Base-by-base conservation (phyloP, 768 basidiomycete genomes). In the Rhodotorula diobovata region DNA sequence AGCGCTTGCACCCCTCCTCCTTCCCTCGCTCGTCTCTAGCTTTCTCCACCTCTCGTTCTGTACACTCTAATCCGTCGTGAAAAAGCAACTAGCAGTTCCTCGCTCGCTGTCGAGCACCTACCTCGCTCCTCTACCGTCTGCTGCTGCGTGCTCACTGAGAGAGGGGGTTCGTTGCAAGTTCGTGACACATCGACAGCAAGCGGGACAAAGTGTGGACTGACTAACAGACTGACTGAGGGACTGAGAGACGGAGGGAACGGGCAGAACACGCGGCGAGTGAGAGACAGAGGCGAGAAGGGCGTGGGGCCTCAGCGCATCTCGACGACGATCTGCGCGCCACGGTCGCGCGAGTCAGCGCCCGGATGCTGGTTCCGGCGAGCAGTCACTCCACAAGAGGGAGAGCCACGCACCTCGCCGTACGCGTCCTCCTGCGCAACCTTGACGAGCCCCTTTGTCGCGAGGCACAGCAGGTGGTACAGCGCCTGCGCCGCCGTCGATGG, bases 361-460 rank as follows among this genome's bases (percentile, higher is more conserved):
- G n/a, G n/a, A n/a, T 9, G 51, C n/a, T n/a, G 23, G 15, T 43
- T 5, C 41, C 14, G 28, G 35, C 6, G 43, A 30, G 18, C 7
- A 2, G 10, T 4, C 7, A 2, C 4, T 4, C 9, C 15, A 35
- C 34, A 28, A 28, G 61, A 20, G 2, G 2, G 35, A 4, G 35
- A 3, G 30, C 4, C 2, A 30, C 45, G 46, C 57, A 68, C 70
- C 58, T 65, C 66, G 2, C 69, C 69, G 43, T 74, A 74, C n/a
- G 69, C 48, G 32, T 67, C 60, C 1, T 48, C 39, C 60, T 74
- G 73, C 4, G n/a, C 18, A 43, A 74, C 66, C n/a, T 45, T 57
- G 41, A 74, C 57, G 41, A 65, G 21, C 3, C 66, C 56, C 61
- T 68, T 70, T 28, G 55, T 70, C 11, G 69, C 56, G 15, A 74